Base-by-base conservation (phyloP, 306 rosid species). In the Acmispon strigosus region DNA sequence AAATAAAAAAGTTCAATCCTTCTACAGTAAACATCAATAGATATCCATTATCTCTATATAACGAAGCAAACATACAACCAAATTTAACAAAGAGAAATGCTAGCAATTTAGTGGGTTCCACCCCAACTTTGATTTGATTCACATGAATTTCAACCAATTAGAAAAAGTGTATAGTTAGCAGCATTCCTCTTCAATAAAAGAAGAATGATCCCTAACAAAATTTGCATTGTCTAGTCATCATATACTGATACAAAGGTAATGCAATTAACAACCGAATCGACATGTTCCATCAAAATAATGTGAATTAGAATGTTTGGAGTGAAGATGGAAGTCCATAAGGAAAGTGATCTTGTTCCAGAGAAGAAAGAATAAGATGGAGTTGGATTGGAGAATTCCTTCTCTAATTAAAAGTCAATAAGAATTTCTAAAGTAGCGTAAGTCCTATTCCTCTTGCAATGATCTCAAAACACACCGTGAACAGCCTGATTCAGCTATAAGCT, bases 401-500 rank as follows among this genome's bases (percentile, higher is more conserved):
- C 64, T 47, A 49, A n/a, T 66, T 66, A 65, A 71, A 68, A 64
- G 3, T 8, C 20, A 66, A 60, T 4, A 50, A 32, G 24, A 24
- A 68, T 41, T 47, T 74, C n/a, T 27, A 48, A 66, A 63, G 36
- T 45, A 41, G 32, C 37, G 15, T 17, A 41, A 36, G 42, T 50
- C 24, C 65, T n/a, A 59, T 51, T 22, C 41, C 27, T n/a, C 9
- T 54, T 10, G 66, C 45, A 72, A 11, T 66, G 47, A 56, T 50
- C 50, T 66, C 17, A 6, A 70, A 59, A 43, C 45, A 56, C 41
- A 14, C 61, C 7, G n/a, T 24, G 57, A 56, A 22, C 73, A 49
- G 41, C 39, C 57, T 13, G 14, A 50, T 72, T 76, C 54, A 24
- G 55, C 75, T 72, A 64, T 10, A 54, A 57, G 54, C 48, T 34